Evolutionary conservation across 2,329 filamentous ascomycete species (phyloP).

Genomic region (Sclerotinia sclerotiorum): DNA sequence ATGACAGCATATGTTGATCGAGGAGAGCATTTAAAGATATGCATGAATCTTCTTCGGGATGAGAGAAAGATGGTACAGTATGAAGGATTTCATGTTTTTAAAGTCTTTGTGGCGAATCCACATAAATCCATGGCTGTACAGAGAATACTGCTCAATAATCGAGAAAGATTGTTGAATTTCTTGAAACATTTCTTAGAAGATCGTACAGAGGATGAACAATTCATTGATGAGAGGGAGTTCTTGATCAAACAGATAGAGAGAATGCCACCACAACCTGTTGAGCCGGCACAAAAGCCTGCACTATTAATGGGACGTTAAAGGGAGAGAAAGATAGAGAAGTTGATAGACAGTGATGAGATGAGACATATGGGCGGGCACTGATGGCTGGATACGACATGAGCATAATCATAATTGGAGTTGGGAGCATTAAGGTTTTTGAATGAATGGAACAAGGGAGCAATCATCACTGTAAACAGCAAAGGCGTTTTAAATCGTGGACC

Average conservation of each 20-base stretch:
- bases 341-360: conserved; percentile 22
- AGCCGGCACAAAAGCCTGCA: conserved; percentile 42
- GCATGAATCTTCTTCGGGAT: conserved; percentile 95
- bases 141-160: conserved; percentile 93
- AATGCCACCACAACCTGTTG: conserved; percentile 59
- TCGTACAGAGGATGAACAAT: conserved; percentile 95
- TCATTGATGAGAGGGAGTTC: conserved; percentile 96
- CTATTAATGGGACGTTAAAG: conserved; percentile 37
- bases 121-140: conserved; percentile 97
- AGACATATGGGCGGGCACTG: conserved; percentile 22
- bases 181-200: conserved; percentile 91
- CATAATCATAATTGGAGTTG: conserved; percentile 24
- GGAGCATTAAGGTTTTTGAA: conserved; percentile 22
- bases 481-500: conserved; percentile 19
- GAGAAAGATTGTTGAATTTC: conserved; percentile 85
- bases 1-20: conserved; percentile 98
- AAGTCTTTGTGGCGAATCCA: conserved; percentile 98
- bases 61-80: conserved; percentile 99
- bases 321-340: conserved; percentile 9
- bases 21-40: conserved; percentile 94
- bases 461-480: conserved; percentile 19
- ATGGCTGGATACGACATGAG: conserved; percentile 23
- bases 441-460: conserved; percentile 14
- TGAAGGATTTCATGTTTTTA: conserved; percentile 98
- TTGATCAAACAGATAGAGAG: conserved; percentile 88